phyloP scores from a whole-genome alignment of 192 early-diverging fungal genomes.

The Linnemannia hyalina region DNA sequence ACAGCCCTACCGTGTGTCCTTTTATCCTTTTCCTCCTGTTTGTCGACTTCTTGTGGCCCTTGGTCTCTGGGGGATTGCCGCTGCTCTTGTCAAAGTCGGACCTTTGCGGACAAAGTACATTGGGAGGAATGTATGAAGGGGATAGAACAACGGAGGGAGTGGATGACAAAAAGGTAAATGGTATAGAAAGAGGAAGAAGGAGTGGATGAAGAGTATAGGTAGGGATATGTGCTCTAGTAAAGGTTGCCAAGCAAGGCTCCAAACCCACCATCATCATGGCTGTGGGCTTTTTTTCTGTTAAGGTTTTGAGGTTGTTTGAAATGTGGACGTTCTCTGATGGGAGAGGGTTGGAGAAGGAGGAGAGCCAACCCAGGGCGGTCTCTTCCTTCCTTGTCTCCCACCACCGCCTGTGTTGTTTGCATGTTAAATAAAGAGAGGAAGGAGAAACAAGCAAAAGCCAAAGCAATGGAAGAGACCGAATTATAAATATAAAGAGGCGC shows the following conservation, averaged over 20 bases:
- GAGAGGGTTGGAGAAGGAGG: not conserved
- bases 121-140: not conserved
- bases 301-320: not conserved
- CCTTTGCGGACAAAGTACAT: not conserved
- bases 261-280: not conserved
- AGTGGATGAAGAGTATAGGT: not conserved
- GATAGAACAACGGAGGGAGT: not conserved
- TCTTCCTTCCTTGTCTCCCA: not conserved
- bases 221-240: not conserved
- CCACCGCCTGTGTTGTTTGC: not conserved
- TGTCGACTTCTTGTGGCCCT: too few species aligned
- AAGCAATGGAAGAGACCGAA: too few species aligned
- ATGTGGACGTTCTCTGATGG: not conserved
- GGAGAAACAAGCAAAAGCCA: not conserved
- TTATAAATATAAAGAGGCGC: not conserved
- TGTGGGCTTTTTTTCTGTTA: not conserved
- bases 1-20: too few species aligned
- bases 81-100: not conserved
- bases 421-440: too few species aligned
- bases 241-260: not conserved
- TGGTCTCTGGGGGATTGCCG: too few species aligned
- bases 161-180: not conserved
- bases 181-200: not conserved
- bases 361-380: not conserved
- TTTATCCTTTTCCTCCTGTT: too few species aligned